Evolutionary conservation across 441 rosid genomes (phyloP).

Genomic region (Eruca vesicaria): DNA sequence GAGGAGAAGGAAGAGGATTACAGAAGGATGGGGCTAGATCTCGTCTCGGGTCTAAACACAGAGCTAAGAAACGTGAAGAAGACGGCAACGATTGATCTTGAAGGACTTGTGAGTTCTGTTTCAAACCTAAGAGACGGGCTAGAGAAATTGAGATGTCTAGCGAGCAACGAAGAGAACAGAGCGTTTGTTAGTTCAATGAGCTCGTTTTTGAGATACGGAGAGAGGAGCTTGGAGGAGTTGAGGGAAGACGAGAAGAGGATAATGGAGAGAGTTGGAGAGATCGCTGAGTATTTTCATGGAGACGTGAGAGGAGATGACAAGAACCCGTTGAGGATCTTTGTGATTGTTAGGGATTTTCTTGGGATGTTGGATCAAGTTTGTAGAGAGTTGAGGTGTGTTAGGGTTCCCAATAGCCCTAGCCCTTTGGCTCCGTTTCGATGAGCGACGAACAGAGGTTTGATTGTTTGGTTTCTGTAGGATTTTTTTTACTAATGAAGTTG

Average conservation of each 20-base stretch:
- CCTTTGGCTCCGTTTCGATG: slow-evolving; percentile 82
- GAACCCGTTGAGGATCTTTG: slow-evolving; percentile 83
- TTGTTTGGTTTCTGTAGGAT: slow-evolving; percentile 23
- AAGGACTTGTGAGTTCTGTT: slow-evolving; percentile 82
- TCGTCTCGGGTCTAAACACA: slow-evolving; percentile 73
- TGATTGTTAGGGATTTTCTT: slow-evolving; percentile 95
- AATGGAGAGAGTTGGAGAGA: slow-evolving; percentile 65
- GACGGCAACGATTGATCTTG: slow-evolving; percentile 84
- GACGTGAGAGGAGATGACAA: slow-evolving; percentile 80
- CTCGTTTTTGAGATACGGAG: slow-evolving; percentile 53
- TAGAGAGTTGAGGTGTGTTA: slow-evolving; percentile 75
- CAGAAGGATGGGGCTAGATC: slow-evolving; percentile 89
- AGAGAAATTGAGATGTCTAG: slow-evolving; percentile 51
- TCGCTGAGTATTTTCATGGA: slow-evolving; percentile 94
- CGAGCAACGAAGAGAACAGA: slow-evolving; percentile 45
- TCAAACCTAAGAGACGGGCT: slow-evolving; percentile 70
- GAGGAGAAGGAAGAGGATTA: slow-evolving; percentile 89
- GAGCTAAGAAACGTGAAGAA: slow-evolving; percentile 91
- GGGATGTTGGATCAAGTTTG: slow-evolving; percentile 95
- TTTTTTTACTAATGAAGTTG: neutral
- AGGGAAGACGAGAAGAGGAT: slow-evolving; percentile 75
- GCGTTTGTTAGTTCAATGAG: slow-evolving; percentile 62
- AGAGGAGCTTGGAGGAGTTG: slow-evolving; percentile 60
- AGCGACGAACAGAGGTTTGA: slow-evolving; percentile 10
- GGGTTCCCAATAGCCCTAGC: slow-evolving; percentile 56